phyloP scores from a whole-genome alignment of 768 basidiomycete species.

The Hygrophorus russula region DNA sequence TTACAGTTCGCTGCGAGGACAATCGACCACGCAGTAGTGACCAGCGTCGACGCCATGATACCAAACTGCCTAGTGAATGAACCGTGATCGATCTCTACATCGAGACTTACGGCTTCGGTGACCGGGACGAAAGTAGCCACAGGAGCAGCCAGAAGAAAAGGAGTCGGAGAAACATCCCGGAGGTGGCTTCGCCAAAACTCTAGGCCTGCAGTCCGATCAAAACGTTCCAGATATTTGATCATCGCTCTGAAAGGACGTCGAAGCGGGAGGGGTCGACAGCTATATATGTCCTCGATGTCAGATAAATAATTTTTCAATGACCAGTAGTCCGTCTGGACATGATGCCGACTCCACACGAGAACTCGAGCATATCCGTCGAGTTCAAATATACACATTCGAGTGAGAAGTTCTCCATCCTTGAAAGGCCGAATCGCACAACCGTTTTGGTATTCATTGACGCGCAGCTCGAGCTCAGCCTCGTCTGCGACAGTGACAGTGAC shows the following conservation, averaged over 20 bases:
- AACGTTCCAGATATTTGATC: constrained; percentile 1
- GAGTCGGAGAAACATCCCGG: neutral
- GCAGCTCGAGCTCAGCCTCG: neutral
- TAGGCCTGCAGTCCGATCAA: neutral
- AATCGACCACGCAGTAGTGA: neutral
- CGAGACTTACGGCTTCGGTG: neutral
- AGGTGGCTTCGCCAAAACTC: constrained; percentile 2
- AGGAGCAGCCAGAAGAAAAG: constrained; percentile 2
- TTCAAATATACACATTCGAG: constrained; percentile 1
- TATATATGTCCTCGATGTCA: neutral
- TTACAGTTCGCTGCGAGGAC: neutral
- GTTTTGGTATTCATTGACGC: neutral
- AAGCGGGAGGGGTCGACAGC: neutral
- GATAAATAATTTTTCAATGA: neutral
- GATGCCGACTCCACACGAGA: neutral
- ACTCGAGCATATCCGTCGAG: constrained; percentile 1
- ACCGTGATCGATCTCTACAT: neutral
- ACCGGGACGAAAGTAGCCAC: neutral
- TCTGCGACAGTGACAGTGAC: neutral
- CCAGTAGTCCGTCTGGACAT: constrained; percentile 1
- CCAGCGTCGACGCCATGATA: neutral
- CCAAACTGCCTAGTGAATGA: constrained; percentile 1
- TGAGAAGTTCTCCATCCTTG: neutral
- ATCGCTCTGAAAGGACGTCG: constrained; percentile 1
- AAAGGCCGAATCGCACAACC: neutral